Base-by-base conservation (phyloP, 495 filamentous ascomycete genomes). In the Pseudevernia furfuracea region DNA sequence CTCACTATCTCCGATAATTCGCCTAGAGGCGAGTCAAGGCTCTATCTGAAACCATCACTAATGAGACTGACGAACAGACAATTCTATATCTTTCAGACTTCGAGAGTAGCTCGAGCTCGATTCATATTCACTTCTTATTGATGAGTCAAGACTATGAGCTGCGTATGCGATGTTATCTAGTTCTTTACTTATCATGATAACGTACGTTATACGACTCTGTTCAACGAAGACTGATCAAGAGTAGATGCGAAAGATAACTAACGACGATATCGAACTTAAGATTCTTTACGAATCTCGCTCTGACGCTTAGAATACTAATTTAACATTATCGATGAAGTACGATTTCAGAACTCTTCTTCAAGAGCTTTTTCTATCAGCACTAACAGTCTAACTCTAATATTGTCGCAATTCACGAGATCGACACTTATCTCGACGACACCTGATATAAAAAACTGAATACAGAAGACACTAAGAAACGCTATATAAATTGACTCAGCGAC, bases 331-430 rank as follows among this genome's bases (percentile, higher is more conserved):
- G 2, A 15, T 41, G 12, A 11, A 41, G 38, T 41, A 41, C 10
- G 10, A 41, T 41, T 41, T 15, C 2, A 41, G 38, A 11, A 6
- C 12, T 15, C 12, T 41, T 41, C 38, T 41, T 41, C 2, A 39
- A 32, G n/a, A 34, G 25, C 34, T n/a, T 59, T 9, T 34, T 32
- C 17, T 37, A 59, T n/a, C 25, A n/a, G 19, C 9, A 34, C 25
- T 59, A 37, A 59, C 19, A 59, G 19, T n/a, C 14, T 61, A 10
- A 32, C 21, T 17, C 21, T 37, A 71, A 67, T 52, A 68, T 71
- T 41, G 62, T 71, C 41, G 65, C 68, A 17, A 68, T 71, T 65
- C 65, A 71, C 46, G 62, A 63, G 43, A 67, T 71, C 25, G 65
- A 67, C 28, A 66, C 65, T 41, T 62, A 71, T 65, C 69, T 64